A percentile compares a stretch with the other conserved stretches of the same genome.
phyloP scores from a whole-genome alignment of 257 asterid genomes.

The Leptodermis oblonga region DNA sequence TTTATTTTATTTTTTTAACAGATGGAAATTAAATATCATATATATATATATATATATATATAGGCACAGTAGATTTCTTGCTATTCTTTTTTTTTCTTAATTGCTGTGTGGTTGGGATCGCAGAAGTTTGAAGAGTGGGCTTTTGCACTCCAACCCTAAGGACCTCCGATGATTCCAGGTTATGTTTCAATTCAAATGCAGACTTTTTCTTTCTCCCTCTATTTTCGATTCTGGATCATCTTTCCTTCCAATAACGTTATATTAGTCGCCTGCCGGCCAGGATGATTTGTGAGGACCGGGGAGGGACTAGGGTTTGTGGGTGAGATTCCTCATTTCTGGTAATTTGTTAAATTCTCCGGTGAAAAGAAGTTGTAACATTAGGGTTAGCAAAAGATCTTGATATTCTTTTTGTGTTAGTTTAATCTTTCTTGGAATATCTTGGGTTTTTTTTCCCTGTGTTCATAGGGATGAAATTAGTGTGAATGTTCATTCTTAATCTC shows the following conservation, averaged over 20 bases:
- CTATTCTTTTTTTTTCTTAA: too few relatives aligned
- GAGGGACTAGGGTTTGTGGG: too few relatives aligned
- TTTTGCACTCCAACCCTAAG: constrained; percentile 46
- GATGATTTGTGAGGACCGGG: not conserved
- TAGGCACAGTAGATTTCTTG: constrained; percentile 2
- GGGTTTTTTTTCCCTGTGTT: too few relatives aligned
- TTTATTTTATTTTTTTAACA: too few relatives aligned
- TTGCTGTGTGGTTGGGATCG: constrained; percentile 37
- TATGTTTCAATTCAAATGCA: too few relatives aligned
- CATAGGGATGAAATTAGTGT: too few relatives aligned
- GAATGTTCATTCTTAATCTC: too few relatives aligned
- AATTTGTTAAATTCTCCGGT: not conserved
- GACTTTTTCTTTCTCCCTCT: not conserved
- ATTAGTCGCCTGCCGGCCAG: not conserved
- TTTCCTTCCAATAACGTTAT: too few relatives aligned
- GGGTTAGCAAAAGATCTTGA: constrained; percentile 31
- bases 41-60: too few relatives aligned
- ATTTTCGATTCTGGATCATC: too few relatives aligned
- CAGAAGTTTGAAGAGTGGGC: constrained; percentile 54
- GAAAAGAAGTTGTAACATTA: too few relatives aligned
- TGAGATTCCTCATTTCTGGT: not conserved
- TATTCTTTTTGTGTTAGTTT: constrained; percentile 16
- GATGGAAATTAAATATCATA: not conserved
- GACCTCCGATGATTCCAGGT: constrained; percentile 41
- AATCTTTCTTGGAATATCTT: too few relatives aligned